Conservation (phyloP, 805 yeast species). For the Starmerella bombicola region DNA sequence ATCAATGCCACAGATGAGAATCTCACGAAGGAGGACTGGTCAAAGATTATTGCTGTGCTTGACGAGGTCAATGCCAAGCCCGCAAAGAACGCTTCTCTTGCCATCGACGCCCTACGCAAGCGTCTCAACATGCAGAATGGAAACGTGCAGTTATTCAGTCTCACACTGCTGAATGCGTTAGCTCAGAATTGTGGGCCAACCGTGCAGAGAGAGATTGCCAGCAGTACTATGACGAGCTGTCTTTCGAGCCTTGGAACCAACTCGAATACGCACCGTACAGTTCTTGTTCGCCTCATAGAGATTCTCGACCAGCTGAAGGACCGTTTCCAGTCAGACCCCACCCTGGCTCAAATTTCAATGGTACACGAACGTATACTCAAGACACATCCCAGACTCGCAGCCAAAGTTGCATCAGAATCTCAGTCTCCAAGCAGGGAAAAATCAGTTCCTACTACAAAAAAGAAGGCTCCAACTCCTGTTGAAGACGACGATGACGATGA, state of each 20-base stretch:
- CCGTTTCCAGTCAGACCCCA: conserved; percentile 61
- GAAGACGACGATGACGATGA: conserved; percentile 50
- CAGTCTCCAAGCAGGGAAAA: not conserved
- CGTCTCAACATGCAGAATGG: conserved; percentile 45
- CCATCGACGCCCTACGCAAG: conserved; percentile 36
- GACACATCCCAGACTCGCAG: conserved; percentile 16
- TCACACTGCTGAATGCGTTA: conserved; percentile 42
- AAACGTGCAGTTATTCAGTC: conserved; percentile 49
- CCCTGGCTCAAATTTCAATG: conserved; percentile 55
- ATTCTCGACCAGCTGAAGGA: conserved; percentile 53
- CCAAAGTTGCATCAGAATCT: not conserved
- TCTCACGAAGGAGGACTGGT: conserved; percentile 58
- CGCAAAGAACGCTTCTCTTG: conserved; percentile 40
- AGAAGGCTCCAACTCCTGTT: conserved; percentile 23
- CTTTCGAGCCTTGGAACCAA: conserved; percentile 43
- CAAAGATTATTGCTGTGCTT: conserved; percentile 48
- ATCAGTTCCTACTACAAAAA: not conserved
- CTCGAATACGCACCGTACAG: conserved; percentile 46
- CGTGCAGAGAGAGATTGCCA: conserved; percentile 49
- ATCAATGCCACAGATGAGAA: conserved; percentile 51
- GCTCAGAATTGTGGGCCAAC: conserved; percentile 71
- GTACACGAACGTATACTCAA: conserved; percentile 41
- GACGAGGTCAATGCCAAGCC: conserved; percentile 53
- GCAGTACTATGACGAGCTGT: conserved; percentile 39
- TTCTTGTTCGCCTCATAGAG: conserved; percentile 54